Conservation (phyloP, 1,284 basidiomycete genomes). For the Coniferiporia weirii region DNA sequence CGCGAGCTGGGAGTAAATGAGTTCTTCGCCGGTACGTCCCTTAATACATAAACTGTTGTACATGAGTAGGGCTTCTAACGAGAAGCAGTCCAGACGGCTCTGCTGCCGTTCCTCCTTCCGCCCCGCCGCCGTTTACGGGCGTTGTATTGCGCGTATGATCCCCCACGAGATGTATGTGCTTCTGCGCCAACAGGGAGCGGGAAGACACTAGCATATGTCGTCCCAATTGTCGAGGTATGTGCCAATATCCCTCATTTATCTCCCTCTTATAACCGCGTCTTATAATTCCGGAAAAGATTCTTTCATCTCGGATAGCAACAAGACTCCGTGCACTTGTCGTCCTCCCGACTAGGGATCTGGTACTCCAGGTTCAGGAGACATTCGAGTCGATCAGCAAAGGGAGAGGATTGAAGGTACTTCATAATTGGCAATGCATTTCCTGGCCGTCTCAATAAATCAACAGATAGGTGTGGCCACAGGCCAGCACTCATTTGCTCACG, state of each 20-base stretch:
- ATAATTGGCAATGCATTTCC: neutral
- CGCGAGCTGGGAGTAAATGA: slow-evolving; percentile 73
- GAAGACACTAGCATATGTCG: slow-evolving; percentile 91
- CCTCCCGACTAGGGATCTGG: slow-evolving; percentile 94
- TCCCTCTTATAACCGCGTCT: slow-evolving; percentile 3
- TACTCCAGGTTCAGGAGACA: slow-evolving; percentile 87
- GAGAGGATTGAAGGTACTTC: slow-evolving; percentile 73
- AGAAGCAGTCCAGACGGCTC: slow-evolving; percentile 69
- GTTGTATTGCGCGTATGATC: slow-evolving; percentile 68
- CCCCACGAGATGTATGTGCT: slow-evolving; percentile 85
- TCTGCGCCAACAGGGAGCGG: slow-evolving; percentile 97
- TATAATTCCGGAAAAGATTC: slow-evolving; percentile 39
- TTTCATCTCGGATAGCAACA: slow-evolving; percentile 71
- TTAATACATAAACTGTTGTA: neutral
- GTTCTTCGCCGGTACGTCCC: slow-evolving; percentile 78
- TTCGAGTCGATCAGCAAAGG: slow-evolving; percentile 84
- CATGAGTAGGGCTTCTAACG: slow-evolving; percentile 5
- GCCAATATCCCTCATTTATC: slow-evolving; percentile 1
- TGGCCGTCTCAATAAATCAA: slow-evolving; percentile 6
- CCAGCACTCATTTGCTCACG: slow-evolving; percentile 80
- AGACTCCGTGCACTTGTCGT: slow-evolving; percentile 89
- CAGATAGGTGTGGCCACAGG: slow-evolving; percentile 79
- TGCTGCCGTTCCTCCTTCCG: slow-evolving; percentile 73
- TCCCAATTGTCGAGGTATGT: slow-evolving; percentile 85
- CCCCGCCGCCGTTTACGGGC: slow-evolving; percentile 33